These are phyloP conservation scores for Fusarium nelsonii DNA, from an alignment of 2,329 filamentous ascomycete species.

Conservation along the genomic window DNA sequence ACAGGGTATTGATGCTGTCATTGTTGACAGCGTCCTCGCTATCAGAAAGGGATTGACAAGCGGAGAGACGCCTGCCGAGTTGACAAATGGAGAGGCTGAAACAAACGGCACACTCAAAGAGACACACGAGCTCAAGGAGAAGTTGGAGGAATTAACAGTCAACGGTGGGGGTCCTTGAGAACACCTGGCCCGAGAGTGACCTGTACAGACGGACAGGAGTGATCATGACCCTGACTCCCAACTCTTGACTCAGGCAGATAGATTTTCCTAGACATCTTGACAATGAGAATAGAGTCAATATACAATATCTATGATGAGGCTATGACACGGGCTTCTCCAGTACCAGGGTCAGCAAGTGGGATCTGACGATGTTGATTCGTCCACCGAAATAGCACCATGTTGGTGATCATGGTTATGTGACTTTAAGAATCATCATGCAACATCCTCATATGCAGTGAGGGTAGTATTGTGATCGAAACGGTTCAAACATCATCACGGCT, in stretches of 20 bases:
- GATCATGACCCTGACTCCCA: constrained; percentile 17
- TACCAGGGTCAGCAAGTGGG: background rate
- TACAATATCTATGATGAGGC: constrained; percentile 2
- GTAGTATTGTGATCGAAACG: constrained; percentile 20
- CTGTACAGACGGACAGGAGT: constrained; percentile 15
- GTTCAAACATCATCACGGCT: constrained; percentile 13
- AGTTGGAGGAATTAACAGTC: constrained; percentile 41
- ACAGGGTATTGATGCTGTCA: constrained; percentile 96
- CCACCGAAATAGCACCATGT: constrained; percentile 1
- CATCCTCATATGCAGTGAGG: constrained; percentile 21
- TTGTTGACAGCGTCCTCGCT: constrained; percentile 93
- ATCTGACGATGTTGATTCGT: constrained; percentile 1
- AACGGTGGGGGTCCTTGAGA: constrained; percentile 37
- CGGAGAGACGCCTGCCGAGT: constrained; percentile 41
- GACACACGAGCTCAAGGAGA: constrained; percentile 33
- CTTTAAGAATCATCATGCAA: constrained; percentile 5
- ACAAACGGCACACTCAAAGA: constrained; percentile 36
- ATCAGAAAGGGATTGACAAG: constrained; percentile 88
- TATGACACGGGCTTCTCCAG: constrained; percentile 2
- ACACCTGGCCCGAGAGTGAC: constrained; percentile 12
- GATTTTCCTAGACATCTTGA: constrained; percentile 22
- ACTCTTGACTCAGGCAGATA: constrained; percentile 6
- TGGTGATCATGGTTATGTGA: background rate
- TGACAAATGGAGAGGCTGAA: constrained; percentile 23
- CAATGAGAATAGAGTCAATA: constrained; percentile 1